A percentile compares a stretch with the other conserved stretches of the same genome.
phyloP scores from a whole-genome alignment of 1,284 basidiomycete genomes.

The Calocybe gambosa region DNA sequence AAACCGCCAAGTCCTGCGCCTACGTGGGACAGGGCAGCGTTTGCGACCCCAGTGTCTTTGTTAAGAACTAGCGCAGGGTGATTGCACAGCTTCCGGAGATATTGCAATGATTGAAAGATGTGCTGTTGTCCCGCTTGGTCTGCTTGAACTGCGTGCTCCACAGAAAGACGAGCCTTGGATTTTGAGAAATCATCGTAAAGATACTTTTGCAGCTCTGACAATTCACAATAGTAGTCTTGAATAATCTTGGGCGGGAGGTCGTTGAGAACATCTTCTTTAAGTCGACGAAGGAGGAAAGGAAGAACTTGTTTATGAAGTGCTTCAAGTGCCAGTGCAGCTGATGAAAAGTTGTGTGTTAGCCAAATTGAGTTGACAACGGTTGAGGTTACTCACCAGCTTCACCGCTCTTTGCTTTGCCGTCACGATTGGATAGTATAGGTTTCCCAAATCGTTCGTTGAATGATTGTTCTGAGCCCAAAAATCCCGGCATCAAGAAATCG shows the following conservation, averaged over 20 bases:
- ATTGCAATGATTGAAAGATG: slow-evolving; percentile 95
- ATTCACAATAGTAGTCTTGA: slow-evolving; percentile 98
- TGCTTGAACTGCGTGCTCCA: slow-evolving; percentile 57
- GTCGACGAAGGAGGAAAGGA: slow-evolving; percentile 93
- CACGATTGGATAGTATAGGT: slow-evolving; percentile 92
- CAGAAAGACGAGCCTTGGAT: slow-evolving; percentile 67
- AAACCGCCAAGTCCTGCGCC: slow-evolving; percentile 41
- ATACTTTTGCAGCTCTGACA: slow-evolving; percentile 89
- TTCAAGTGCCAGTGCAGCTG: slow-evolving; percentile 89
- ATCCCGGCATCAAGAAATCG: slow-evolving; percentile 99
- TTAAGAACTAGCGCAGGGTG: slow-evolving; percentile 91
- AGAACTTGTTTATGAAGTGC: slow-evolving; percentile 98
- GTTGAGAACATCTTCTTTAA: slow-evolving; percentile 96
- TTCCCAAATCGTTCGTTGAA: slow-evolving; percentile 97
- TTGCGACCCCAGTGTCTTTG: slow-evolving; percentile 55
- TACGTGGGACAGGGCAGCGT: slow-evolving; percentile 57
- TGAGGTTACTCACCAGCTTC: slow-evolving; percentile 72
- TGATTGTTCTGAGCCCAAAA: slow-evolving; percentile 89
- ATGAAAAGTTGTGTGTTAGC: slow-evolving; percentile 3
- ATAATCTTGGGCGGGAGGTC: slow-evolving; percentile 99
- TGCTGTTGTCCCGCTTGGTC: slow-evolving; percentile 62
- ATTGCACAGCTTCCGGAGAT: slow-evolving; percentile 96
- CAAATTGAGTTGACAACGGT: slow-evolving; percentile 1
- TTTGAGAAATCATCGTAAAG: slow-evolving; percentile 91
- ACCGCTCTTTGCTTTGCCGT: slow-evolving; percentile 91